These are phyloP conservation scores for Cercophora samala DNA, from an alignment of 495 filamentous ascomycete species.

Conservation along the genomic window DNA sequence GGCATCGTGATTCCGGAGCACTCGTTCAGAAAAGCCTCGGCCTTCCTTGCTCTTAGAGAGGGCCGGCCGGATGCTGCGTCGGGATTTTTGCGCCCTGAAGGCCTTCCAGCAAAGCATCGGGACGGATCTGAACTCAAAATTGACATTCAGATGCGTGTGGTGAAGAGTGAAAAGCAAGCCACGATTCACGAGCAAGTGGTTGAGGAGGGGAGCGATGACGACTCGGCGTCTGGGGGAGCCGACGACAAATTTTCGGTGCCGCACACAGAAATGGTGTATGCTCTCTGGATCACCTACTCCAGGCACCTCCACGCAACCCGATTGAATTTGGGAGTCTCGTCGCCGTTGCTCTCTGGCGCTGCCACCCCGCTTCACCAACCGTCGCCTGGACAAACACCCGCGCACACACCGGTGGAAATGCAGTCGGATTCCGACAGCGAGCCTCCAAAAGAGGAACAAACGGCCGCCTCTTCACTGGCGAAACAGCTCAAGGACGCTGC, in stretches of 20 bases:
- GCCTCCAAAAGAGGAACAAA: constrained; percentile 34
- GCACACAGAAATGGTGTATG: constrained; percentile 80
- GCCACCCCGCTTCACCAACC: constrained; percentile 70
- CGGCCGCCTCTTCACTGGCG: constrained; percentile 58
- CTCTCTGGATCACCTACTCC: constrained; percentile 96
- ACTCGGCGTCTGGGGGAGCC: constrained; percentile 33
- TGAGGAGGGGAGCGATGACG: constrained; percentile 51
- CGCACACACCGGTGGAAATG: constrained; percentile 50
- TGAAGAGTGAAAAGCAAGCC: constrained; percentile 70
- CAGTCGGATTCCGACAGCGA: constrained; percentile 47
- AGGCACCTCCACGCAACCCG: constrained; percentile 77
- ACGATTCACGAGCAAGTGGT: constrained; percentile 42
- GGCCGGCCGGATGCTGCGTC: constrained; percentile 71
- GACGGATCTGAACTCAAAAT: constrained; percentile 89
- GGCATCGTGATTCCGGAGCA: constrained; percentile 97
- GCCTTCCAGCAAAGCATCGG: constrained; percentile 78
- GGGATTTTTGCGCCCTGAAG: constrained; percentile 74
- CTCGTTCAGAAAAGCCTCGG: constrained; percentile 85
- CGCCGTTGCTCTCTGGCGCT: constrained; percentile 56
- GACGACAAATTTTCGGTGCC: constrained; percentile 28
- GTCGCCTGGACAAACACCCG: constrained; percentile 67
- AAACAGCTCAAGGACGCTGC: constrained; percentile 73
- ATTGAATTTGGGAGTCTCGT: constrained; percentile 53
- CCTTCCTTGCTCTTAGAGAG: constrained; percentile 75
- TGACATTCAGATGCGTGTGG: constrained; percentile 92